Evolutionary conservation across 148 eudicot species (phyloP).

Genomic region (Nyssa sinensis): DNA sequence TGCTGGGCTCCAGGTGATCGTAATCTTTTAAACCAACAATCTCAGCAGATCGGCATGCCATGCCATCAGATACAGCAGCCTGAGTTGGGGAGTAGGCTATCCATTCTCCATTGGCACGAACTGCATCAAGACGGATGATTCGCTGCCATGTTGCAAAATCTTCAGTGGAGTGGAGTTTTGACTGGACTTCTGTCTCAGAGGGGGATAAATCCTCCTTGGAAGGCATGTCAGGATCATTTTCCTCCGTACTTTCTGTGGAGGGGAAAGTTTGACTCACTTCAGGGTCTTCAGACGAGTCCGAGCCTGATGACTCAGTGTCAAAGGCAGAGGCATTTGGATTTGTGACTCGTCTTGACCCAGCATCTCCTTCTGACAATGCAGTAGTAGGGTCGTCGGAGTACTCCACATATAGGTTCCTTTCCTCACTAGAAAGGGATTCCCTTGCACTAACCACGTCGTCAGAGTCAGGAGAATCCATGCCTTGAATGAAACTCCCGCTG

Average conservation of each 20-base stretch:
- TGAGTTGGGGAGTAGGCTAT: constrained; percentile 54
- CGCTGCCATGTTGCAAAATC: constrained; percentile 93
- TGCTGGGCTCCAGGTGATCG: constrained; percentile 67
- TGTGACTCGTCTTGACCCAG: constrained; percentile 40
- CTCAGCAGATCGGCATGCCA: constrained; percentile 69
- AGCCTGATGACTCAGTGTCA: constrained; percentile 68
- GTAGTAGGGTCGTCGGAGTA: constrained; percentile 35
- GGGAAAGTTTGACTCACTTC: constrained; percentile 57
- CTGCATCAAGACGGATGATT: constrained; percentile 87
- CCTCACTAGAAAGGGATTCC: constrained; percentile 81
- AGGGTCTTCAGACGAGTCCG: constrained; percentile 69
- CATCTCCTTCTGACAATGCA: constrained; percentile 37
- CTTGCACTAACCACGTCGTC: constrained; percentile 84
- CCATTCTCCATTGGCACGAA: constrained; percentile 94
- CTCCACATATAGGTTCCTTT: constrained; percentile 42
- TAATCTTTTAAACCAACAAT: constrained; percentile 81
- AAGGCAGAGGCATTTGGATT: constrained; percentile 37
- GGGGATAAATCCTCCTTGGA: constrained; percentile 49
- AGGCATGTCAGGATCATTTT: constrained; percentile 29
- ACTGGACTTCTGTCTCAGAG: constrained; percentile 31
- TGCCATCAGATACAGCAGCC: constrained; percentile 61
- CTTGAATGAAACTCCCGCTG: constrained; percentile 31
- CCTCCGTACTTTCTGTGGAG: constrained; percentile 36
- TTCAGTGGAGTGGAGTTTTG: constrained; percentile 44
- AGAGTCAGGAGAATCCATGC: constrained; percentile 57